These are phyloP conservation scores for Annulohypoxylon maeteangense DNA, from an alignment of 495 filamentous ascomycete species.

Conservation along the genomic window DNA sequence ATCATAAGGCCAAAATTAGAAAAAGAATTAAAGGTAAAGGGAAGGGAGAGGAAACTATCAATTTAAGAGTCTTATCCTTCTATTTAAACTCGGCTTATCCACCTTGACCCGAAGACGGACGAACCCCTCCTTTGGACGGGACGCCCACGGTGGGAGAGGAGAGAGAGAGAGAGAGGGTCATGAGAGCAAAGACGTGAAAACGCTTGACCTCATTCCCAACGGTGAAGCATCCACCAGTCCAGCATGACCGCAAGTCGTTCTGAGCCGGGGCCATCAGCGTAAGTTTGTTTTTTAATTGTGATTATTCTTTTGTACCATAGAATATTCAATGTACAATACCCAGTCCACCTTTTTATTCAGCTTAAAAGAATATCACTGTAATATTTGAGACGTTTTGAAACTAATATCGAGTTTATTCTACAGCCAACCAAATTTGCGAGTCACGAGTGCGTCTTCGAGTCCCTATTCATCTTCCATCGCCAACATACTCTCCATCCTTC, in stretches of 20 bases:
- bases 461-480: background rate
- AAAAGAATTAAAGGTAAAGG: background rate
- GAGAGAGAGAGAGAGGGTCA: conserved; percentile 24
- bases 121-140: conserved; percentile 45
- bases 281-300: conserved; percentile 25
- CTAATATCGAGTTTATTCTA: conserved; percentile 26
- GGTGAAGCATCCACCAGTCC: conserved; percentile 22
- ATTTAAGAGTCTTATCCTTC: conserved; percentile 1
- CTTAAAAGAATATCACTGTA: background rate
- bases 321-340: background rate
- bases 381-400: conserved; percentile 7
- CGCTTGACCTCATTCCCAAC: conserved; percentile 34
- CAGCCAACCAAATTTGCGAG: conserved; percentile 70
- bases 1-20: conserved; percentile 6
- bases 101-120: conserved; percentile 30
- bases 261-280: conserved; percentile 47
- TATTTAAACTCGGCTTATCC: conserved; percentile 13
- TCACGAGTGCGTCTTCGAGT: conserved; percentile 66
- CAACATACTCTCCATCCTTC: background rate
- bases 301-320: background rate
- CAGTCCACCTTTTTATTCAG: background rate
- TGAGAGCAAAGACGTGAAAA: conserved; percentile 32
- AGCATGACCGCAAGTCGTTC: conserved; percentile 45
- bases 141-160: conserved; percentile 36
- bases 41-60: conserved; percentile 1